phyloP scores from a whole-genome alignment of 441 rosid genomes.

The Adansonia grandidieri region DNA sequence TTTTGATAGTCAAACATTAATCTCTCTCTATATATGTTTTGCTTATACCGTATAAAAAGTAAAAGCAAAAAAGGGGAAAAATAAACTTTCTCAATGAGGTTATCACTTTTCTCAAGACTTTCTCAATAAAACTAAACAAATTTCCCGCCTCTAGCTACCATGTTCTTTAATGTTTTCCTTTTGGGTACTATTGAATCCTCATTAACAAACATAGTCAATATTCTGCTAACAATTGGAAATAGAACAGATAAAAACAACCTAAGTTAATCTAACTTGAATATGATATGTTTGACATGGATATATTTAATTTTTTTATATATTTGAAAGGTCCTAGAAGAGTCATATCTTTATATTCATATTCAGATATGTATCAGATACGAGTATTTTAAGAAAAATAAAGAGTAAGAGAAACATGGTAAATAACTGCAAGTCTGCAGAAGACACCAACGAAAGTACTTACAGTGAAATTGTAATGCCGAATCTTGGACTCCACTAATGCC shows the following conservation, averaged over 20 bases:
- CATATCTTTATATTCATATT: too few relatives aligned
- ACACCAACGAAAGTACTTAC: slow-evolving; percentile 44
- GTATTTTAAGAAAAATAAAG: too few relatives aligned
- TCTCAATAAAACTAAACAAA: background rate
- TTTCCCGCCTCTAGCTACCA: background rate
- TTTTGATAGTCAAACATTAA: background rate
- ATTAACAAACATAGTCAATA: background rate
- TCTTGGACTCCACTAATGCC: slow-evolving; percentile 45
- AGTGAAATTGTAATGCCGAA: slow-evolving; percentile 62
- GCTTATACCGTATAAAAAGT: too few relatives aligned
- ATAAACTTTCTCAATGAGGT: background rate
- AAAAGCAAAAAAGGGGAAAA: background rate
- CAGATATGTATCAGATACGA: too few relatives aligned
- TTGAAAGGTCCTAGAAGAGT: too few relatives aligned
- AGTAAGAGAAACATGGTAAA: too few relatives aligned
- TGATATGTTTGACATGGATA: too few relatives aligned
- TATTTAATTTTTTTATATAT: too few relatives aligned
- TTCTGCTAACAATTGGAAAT: background rate
- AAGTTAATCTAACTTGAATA: too few relatives aligned
- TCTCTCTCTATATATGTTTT: too few relatives aligned
- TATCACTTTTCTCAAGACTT: too few relatives aligned
- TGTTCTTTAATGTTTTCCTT: background rate
- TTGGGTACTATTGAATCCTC: background rate
- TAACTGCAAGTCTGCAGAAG: background rate
- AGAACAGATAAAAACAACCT: background rate